Conservation (phyloP, 257 asterid genomes). For the Nicotiana undulata region DNA sequence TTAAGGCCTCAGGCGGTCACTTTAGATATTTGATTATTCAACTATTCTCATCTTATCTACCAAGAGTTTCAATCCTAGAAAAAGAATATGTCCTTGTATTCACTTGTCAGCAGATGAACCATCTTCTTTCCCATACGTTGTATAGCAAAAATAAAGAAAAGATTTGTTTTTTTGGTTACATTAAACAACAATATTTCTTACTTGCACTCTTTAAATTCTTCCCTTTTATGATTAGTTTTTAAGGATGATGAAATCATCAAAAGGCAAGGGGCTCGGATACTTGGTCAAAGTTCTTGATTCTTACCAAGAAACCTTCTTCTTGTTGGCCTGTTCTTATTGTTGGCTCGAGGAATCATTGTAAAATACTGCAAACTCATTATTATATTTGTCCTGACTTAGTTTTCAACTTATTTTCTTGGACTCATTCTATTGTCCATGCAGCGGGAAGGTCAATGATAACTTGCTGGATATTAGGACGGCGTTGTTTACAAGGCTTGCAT, state of each 20-base stretch:
- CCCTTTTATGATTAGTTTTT: background rate
- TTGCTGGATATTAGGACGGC: constrained; percentile 4
- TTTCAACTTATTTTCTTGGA: background rate
- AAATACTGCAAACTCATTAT: background rate
- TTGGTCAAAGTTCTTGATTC: constrained; percentile 3
- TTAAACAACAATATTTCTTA: background rate
- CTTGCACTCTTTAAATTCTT: background rate
- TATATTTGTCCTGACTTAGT: background rate
- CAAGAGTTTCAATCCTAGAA: background rate
- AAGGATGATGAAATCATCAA: constrained; percentile 5
- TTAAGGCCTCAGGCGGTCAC: background rate
- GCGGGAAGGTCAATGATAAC: constrained; percentile 4
- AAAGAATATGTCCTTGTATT: background rate
- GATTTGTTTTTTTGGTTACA: background rate
- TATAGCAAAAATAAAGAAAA: background rate
- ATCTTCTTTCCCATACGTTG: background rate
- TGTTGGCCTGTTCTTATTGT: constrained; percentile 1
- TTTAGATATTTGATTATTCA: background rate
- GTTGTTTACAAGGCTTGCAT: constrained; percentile 4
- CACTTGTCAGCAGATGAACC: background rate
- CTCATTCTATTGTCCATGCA: constrained; percentile 3
- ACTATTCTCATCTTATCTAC: background rate
- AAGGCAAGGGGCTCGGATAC: background rate
- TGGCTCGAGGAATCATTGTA: background rate
- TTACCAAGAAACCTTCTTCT: constrained; percentile 2